phyloP scores from a whole-genome alignment of 1,284 basidiomycete genomes.

The Trametes hirsuta region DNA sequence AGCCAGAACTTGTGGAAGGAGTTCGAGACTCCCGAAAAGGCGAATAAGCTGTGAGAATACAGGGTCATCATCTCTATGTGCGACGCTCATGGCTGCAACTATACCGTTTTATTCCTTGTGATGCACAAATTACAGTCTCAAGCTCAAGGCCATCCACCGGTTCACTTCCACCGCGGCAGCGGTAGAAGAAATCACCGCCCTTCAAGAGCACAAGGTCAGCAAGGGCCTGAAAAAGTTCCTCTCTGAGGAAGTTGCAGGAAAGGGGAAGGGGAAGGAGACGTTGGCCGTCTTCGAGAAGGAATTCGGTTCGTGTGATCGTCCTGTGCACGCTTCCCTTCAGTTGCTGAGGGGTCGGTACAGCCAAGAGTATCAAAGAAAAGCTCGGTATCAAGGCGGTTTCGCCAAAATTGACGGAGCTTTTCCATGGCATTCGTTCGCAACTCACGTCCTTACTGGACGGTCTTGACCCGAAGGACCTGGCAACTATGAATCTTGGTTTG shows the following conservation, averaged over 20 bases:
- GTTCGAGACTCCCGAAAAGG: conserved; percentile 90
- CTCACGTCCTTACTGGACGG: conserved; percentile 87
- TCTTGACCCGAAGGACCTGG: conserved; percentile 92
- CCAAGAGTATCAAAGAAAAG: conserved; percentile 83
- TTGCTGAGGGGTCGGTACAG: neutral
- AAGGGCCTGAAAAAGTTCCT: conserved; percentile 95
- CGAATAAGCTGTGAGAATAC: conserved; percentile 82
- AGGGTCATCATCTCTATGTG: neutral
- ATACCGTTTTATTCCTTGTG: neutral
- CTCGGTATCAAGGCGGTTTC: conserved; percentile 85
- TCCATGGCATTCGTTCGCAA: conserved; percentile 94
- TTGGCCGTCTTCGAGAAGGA: conserved; percentile 90
- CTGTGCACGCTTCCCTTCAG: conserved; percentile 54
- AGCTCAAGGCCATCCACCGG: conserved; percentile 94
- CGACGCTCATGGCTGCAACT: neutral
- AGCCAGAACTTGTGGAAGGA: conserved; percentile 89
- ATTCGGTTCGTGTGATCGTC: conserved; percentile 65
- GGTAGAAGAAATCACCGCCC: conserved; percentile 96
- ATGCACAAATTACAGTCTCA: conserved; percentile 59
- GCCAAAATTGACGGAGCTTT: conserved; percentile 78
- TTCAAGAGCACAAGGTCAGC: conserved; percentile 92
- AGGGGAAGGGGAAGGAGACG: conserved; percentile 89
- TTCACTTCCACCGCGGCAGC: conserved; percentile 96
- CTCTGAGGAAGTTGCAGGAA: conserved; percentile 83
- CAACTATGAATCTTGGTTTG: conserved; percentile 97